A percentile compares a stretch with the other conserved stretches of the same genome.
Evolutionary conservation across 495 filamentous ascomycete genomes (phyloP).

Genomic region (Aspergillus cristatus): DNA sequence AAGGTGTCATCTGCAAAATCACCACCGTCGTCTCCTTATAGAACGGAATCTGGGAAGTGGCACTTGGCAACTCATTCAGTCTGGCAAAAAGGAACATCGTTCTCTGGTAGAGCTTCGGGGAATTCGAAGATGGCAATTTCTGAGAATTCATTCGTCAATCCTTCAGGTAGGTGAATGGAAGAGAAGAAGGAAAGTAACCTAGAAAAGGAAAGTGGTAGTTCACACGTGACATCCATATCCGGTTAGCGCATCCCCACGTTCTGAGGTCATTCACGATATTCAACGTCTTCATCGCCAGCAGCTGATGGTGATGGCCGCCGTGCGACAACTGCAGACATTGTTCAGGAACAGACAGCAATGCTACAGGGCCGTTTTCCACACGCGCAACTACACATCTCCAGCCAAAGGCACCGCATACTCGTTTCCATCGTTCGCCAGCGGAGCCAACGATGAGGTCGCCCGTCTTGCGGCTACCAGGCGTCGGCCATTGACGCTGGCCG

Average conservation of each 20-base stretch:
- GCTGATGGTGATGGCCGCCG: constrained; percentile 10
- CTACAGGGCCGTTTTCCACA: constrained; percentile 6
- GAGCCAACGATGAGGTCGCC: constrained; percentile 64
- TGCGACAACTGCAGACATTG: constrained; percentile 7
- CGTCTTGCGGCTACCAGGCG: constrained; percentile 68
- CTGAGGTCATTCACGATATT: too few species aligned
- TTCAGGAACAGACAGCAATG: constrained; percentile 7
- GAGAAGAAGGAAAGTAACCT: too few species aligned
- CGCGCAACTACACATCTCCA: constrained; percentile 12
- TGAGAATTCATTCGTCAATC: too few species aligned
- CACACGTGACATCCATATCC: not conserved
- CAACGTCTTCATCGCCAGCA: constrained; percentile 9
- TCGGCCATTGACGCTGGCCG: constrained; percentile 73
- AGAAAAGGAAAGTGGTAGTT: too few species aligned
- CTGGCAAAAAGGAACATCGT: too few species aligned
- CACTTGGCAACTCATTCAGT: too few species aligned
- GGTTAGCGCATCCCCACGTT: not conserved
- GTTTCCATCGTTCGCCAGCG: constrained; percentile 20
- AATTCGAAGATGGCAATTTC: too few species aligned
- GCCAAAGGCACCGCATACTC: not conserved
- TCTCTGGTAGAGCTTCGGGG: too few species aligned
- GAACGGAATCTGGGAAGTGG: too few species aligned
- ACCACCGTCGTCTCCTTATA: too few species aligned
- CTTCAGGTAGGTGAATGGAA: too few species aligned
- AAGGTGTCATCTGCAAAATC: too few species aligned